Evolutionary conservation across 1,139 yeast species (phyloP), one percentile per base, ranked within the genome.

Genomic region (Sugiyamaella xylanicola): DNA sequence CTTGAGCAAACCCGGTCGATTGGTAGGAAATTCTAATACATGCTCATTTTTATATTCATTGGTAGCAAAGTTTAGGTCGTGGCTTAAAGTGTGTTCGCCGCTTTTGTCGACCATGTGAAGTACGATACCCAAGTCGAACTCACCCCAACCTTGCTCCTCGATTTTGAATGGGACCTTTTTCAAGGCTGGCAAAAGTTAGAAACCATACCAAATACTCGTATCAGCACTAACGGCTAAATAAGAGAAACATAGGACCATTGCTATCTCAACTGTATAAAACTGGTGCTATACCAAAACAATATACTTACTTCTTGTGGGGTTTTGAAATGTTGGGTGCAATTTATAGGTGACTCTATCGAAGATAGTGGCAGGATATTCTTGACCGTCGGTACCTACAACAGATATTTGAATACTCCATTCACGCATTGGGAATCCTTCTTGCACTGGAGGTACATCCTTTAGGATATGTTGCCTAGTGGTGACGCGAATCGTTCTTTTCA

Each of bases 101-200:
- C 86, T 87, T 67, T 87, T 87, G 58, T 95, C 98, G 35, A 87
- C 80, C 57, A 88, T 77, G 63, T 86, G 88, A 56, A 91, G 77
- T 17, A 88, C 80, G 61, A 93, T 85, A 49, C 89, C 90, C 68
- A 93, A 81, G 69, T 92, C 97, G 68, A 92, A 92, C 65, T 93
- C 99, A 68, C 99, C 99, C 99, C 99, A 93, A 49, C 99, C 99
- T 75, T 90, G 87, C 72, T 93, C 99, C 69, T 85, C 89, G 55
- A 93, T 86, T 68, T 76, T 81, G 74, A 92, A 93, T n/a, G 99
- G 99, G 19, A 88, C 83, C 66, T 85, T 85, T 67, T 88, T 90
- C 66, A 90, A 72, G 5, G 86, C 78, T 57, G 42, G 15, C n/a
- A n/a, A n/a, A n/a, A n/a, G n/a, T n/a, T n/a, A n/a, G n/a, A n/a